A percentile compares a stretch with the other conserved stretches of the same genome.
phyloP scores from a whole-genome alignment of 1,284 basidiomycete species.

The Kwoniella shivajii region DNA sequence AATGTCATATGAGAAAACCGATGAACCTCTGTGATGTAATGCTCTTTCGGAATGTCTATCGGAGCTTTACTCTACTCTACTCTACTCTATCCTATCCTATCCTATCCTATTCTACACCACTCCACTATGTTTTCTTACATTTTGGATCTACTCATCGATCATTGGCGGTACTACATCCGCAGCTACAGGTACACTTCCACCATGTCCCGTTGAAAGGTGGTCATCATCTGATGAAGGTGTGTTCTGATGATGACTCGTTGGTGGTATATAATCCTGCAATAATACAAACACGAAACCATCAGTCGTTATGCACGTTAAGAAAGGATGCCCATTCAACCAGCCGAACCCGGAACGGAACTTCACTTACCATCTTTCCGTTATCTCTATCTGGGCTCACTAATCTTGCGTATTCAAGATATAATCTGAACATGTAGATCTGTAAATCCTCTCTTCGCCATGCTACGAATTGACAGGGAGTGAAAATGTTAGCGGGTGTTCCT shows the following conservation, averaged over 20 bases:
- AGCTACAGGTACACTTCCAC: conserved; percentile 10
- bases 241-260: not conserved
- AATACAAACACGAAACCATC: not conserved
- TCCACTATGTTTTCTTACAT: too few species aligned
- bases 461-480: conserved; percentile 7
- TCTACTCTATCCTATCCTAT: not conserved
- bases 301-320: too few species aligned
- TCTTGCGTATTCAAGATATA: conserved; percentile 62
- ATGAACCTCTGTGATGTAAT: too few species aligned
- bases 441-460: conserved; percentile 53
- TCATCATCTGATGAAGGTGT: not conserved
- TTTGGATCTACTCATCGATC: conserved; percentile 1
- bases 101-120: too few species aligned
- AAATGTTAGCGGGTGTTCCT: not conserved
- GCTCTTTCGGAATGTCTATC: too few species aligned
- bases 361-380: conserved; percentile 53
- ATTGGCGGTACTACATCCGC: conserved; percentile 1
- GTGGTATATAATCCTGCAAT: not conserved
- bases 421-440: conserved; percentile 55
- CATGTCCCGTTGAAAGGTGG: too few species aligned
- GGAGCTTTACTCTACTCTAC: too few species aligned
- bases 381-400: conserved; percentile 59
- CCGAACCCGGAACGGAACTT: conserved; percentile 20
- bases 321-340: too few species aligned
- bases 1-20: too few species aligned